phyloP scores from a whole-genome alignment of 2,329 filamentous ascomycete species.

The Whalleya microplaca region DNA sequence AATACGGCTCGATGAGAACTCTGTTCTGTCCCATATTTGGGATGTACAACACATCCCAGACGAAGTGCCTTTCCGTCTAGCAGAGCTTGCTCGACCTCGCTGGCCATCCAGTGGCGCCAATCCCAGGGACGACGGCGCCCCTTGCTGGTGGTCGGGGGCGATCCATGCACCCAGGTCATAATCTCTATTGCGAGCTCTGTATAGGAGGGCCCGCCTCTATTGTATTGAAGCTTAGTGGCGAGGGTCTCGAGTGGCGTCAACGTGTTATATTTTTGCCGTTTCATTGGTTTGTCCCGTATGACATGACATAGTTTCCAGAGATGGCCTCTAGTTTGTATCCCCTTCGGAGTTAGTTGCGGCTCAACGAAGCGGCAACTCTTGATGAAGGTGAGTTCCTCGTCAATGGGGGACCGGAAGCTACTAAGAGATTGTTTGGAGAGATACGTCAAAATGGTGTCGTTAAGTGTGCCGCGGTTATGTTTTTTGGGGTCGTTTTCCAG shows the following conservation, averaged over 20 bases:
- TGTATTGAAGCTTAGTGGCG: slow-evolving; percentile 31
- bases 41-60: slow-evolving; percentile 28
- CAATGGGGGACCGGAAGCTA: slow-evolving; percentile 32
- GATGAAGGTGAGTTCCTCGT: slow-evolving; percentile 34
- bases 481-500: slow-evolving; percentile 31
- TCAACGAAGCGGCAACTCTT: slow-evolving; percentile 34
- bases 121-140: slow-evolving; percentile 14
- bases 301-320: slow-evolving; percentile 33
- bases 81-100: slow-evolving; percentile 30
- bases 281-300: slow-evolving; percentile 30
- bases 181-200: slow-evolving; percentile 26
- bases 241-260: slow-evolving; percentile 26
- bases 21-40: slow-evolving; percentile 3
- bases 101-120: slow-evolving; percentile 33
- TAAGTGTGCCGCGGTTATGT: slow-evolving; percentile 19
- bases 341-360: slow-evolving; percentile 26
- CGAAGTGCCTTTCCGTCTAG: slow-evolving; percentile 32
- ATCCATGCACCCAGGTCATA: slow-evolving; percentile 12
- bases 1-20: slow-evolving; percentile 31
- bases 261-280: slow-evolving; percentile 25
- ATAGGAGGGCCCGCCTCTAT: slow-evolving; percentile 23
- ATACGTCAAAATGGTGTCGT: slow-evolving; percentile 30
- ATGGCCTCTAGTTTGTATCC: slow-evolving; percentile 29
- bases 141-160: neutral
- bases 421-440: slow-evolving; percentile 31